Percentiles rank a stretch among this genome's conserved stretches.
Conservation (phyloP, 2,329 filamentous ascomycete genomes). For the Geoglossum cookeanum region DNA sequence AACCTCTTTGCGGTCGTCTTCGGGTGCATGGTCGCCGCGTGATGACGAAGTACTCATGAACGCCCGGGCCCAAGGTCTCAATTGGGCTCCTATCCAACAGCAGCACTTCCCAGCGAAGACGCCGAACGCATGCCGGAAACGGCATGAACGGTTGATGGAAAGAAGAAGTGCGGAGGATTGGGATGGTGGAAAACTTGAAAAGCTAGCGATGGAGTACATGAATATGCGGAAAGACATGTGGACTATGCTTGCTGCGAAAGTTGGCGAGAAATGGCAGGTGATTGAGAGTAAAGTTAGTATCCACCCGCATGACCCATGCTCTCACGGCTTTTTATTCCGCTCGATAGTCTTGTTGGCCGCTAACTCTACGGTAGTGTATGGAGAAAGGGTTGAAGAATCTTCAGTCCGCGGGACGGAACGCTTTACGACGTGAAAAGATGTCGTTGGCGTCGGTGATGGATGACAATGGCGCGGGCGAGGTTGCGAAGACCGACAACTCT, state of each 20-base stretch:
- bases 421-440: conserved; percentile 36
- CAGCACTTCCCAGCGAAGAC: conserved; percentile 54
- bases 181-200: conserved; percentile 56
- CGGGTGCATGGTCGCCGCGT: conserved; percentile 50
- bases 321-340: neutral
- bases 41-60: conserved; percentile 57
- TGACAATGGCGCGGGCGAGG: neutral
- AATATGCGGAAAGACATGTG: conserved; percentile 64
- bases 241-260: conserved; percentile 46
- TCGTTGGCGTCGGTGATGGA: neutral
- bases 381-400: conserved; percentile 68
- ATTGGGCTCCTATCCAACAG: conserved; percentile 65
- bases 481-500: neutral
- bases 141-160: conserved; percentile 70
- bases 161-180: conserved; percentile 55
- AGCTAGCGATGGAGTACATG: conserved; percentile 62
- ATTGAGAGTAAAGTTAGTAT: conserved; percentile 67
- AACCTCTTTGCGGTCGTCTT: conserved; percentile 21
- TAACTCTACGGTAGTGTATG: conserved; percentile 43
- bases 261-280: conserved; percentile 38
- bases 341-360: neutral
- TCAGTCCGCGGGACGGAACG: conserved; percentile 46
- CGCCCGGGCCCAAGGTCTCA: conserved; percentile 55
- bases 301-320: conserved; percentile 14
- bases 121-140: conserved; percentile 68